These are phyloP conservation scores for Gentiana straminea DNA, from an alignment of 257 asterid species.

Conservation along the genomic window DNA sequence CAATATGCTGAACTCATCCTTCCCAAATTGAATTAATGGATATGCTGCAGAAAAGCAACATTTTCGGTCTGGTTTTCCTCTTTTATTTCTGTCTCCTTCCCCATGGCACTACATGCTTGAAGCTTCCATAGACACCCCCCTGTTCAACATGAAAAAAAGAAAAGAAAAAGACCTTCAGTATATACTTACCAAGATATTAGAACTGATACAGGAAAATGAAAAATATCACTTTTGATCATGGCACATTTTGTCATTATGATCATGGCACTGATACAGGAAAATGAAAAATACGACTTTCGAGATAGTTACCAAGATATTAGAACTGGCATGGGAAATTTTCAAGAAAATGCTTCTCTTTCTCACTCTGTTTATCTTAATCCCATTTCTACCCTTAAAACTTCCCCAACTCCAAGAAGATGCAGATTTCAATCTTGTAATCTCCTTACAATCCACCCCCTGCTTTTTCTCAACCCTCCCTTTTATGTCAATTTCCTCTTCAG, in stretches of 20 bases:
- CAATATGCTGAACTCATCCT: too few relatives aligned
- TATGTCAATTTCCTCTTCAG: constrained; percentile 12
- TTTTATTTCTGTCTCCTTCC: constrained; percentile 22
- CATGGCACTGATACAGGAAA: background rate
- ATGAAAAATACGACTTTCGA: background rate
- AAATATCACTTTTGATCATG: too few relatives aligned
- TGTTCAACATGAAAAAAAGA: constrained; percentile 4
- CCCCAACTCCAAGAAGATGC: constrained; percentile 32
- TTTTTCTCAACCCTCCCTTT: background rate
- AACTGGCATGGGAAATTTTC: constrained; percentile 26
- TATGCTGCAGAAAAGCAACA: too few relatives aligned
- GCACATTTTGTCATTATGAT: too few relatives aligned
- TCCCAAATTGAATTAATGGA: too few relatives aligned
- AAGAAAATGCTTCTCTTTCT: constrained; percentile 44
- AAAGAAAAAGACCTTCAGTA: background rate
- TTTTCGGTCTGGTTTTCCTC: too few relatives aligned
- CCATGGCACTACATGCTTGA: constrained; percentile 52
- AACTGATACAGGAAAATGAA: background rate
- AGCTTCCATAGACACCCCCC: constrained; percentile 44
- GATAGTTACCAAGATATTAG: constrained; percentile 39
- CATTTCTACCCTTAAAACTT: constrained; percentile 27
- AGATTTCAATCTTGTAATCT: constrained; percentile 7
- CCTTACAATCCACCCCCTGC: background rate
- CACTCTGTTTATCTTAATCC: constrained; percentile 10
- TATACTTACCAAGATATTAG: background rate